These are phyloP conservation scores for Leccinum rimulosum DNA, from an alignment of 768 basidiomycete genomes.

Conservation along the genomic window DNA sequence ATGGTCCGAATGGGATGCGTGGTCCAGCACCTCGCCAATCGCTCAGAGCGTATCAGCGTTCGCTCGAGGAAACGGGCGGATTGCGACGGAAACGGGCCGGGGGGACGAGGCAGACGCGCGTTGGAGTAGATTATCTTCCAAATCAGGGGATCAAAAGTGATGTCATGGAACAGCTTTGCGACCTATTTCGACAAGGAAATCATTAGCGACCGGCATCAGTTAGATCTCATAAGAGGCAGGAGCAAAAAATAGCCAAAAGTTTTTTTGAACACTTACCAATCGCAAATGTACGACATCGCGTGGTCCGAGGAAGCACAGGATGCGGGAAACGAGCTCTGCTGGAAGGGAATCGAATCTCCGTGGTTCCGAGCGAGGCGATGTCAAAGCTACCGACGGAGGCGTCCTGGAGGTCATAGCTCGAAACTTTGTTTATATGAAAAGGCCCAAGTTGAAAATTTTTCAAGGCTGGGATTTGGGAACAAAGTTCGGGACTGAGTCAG, in stretches of 20 bases:
- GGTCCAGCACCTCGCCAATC: constrained; percentile 6
- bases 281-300: neutral
- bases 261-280: neutral
- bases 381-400: neutral
- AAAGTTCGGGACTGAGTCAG: neutral
- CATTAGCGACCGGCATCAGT: neutral
- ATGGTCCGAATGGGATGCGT: constrained; percentile 3
- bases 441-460: neutral
- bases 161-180: constrained; percentile 3
- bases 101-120: constrained; percentile 2
- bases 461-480: neutral
- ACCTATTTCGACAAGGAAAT: constrained; percentile 1
- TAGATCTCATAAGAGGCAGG: neutral
- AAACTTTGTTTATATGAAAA: neutral
- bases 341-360: neutral
- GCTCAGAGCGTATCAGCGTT: constrained; percentile 3
- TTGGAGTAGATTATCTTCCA: constrained; percentile 9
- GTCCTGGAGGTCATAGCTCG: neutral
- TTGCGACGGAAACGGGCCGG: constrained; percentile 10
- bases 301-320: neutral
- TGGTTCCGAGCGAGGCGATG: neutral
- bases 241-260: neutral
- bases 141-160: neutral
- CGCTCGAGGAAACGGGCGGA: constrained; percentile 7
- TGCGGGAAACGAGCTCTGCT: neutral